These are phyloP conservation scores for Mycena polygramma DNA, from an alignment of 768 basidiomycete genomes.

Conservation along the genomic window DNA sequence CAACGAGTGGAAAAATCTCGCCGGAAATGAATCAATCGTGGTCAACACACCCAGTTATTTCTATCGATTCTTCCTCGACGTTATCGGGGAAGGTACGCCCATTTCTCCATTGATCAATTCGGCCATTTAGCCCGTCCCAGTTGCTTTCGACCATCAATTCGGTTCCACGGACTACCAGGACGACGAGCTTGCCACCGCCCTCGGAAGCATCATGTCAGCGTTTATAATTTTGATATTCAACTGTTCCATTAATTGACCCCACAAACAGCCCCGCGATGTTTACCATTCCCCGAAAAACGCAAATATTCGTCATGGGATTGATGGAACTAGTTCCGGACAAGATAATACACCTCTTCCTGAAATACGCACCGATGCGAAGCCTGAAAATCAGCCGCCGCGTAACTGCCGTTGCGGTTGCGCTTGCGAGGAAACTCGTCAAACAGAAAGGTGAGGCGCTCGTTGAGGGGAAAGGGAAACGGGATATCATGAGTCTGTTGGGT, in stretches of 20 bases:
- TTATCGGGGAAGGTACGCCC: conserved; percentile 62
- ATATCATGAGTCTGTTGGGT: conserved; percentile 70
- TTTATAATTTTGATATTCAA: neutral
- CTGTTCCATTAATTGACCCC: neutral
- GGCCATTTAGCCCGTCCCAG: neutral
- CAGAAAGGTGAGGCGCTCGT: conserved; percentile 62
- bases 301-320: conserved; percentile 13
- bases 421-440: conserved; percentile 62
- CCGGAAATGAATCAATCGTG: conserved; percentile 54
- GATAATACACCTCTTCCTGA: conserved; percentile 2
- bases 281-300: neutral
- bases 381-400: conserved; percentile 17
- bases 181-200: neutral
- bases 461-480: conserved; percentile 63
- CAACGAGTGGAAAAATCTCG: conserved; percentile 65
- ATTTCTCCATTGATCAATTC: no score
- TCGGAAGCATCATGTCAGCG: conserved; percentile 21
- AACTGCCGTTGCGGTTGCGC: conserved; percentile 52
- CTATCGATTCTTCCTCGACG: conserved; percentile 63
- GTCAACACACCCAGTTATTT: conserved; percentile 66
- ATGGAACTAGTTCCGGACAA: conserved; percentile 3
- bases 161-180: conserved; percentile 10
- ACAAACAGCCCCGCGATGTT: conserved; percentile 4
- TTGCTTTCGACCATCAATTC: conserved; percentile 24
- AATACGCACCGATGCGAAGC: neutral